Evolutionary conservation across 1,284 basidiomycete genomes (phyloP), one percentile per base, ranked within the genome.

Genomic region (Heterobasidion occidentale): DNA sequence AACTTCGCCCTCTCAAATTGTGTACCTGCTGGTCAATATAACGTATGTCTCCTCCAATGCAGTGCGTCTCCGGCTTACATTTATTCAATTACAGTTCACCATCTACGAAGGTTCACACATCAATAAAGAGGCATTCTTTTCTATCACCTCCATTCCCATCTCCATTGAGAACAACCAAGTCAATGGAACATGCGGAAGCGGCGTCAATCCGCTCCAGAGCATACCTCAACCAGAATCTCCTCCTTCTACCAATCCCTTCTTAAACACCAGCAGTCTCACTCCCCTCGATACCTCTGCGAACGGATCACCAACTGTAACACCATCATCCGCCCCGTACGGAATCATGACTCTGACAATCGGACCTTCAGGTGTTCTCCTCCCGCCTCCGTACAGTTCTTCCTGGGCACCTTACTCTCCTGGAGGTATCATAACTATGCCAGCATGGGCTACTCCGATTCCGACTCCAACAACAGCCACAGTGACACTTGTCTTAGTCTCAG

Each of bases 101-200:
- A 68, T 79, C 51, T 80, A 81, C 59, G 79, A 81, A 60, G 59
- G 60, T 7, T 73, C 75, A 5, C 68, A 68, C 49, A 67, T 77
- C 54, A 68, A 77, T 52, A 67, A 67, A 12, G 50, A 67, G 45
- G 57, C 62, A 6, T 72, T 67, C 60, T 80, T 75, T 59, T 66
- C 71, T 14, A 78, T 80, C 46, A 77, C 77, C 6, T 66, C 75
- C 5, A 67, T 80, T 34, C 71, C 72, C 6, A 66, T 80, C 19
- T 64, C 66, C 19, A 66, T 80, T 38, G 57, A 70, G n/a, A 77
- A 77, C 60, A 60, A 63, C 27, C 62, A 61, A 36, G 62, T 61
- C 7, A 64, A 68, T 46, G 62, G 60, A 17, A 51, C 52, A 5
- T 75, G 74, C 55, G 58, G 62, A 12, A 59, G 61, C 3, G 61